A percentile compares a stretch with the other conserved stretches of the same genome.
phyloP scores from a whole-genome alignment of 441 rosid species.

The Gossypium schwendimanii region DNA sequence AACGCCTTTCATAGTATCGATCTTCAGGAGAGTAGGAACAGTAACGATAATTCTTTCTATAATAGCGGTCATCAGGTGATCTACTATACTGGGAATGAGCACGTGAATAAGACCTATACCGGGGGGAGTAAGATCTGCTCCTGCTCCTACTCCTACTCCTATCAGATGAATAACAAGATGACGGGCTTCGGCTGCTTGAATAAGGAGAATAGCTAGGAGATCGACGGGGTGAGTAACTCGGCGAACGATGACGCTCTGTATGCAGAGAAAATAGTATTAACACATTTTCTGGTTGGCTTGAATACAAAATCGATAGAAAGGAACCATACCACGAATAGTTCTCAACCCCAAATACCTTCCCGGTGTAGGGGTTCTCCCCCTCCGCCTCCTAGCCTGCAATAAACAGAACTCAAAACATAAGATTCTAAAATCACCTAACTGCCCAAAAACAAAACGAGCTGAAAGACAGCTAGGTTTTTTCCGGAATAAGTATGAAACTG shows the following conservation, averaged over 20 bases:
- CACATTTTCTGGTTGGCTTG: not conserved
- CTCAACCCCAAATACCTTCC: conserved; percentile 84
- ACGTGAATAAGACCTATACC: conserved; percentile 32
- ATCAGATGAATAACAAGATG: conserved; percentile 23
- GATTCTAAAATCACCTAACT: not conserved
- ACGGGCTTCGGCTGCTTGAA: conserved; percentile 16
- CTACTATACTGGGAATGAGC: conserved; percentile 40
- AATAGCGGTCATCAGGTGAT: conserved; percentile 40
- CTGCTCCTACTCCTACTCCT: conserved; percentile 18
- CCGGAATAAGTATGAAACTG: not conserved
- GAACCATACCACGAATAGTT: conserved; percentile 45
- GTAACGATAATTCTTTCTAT: conserved; percentile 25
- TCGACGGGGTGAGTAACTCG: conserved; percentile 47
- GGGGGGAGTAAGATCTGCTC: conserved; percentile 36
- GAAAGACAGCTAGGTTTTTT: not conserved
- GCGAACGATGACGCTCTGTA: conserved; percentile 38
- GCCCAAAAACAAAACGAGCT: not conserved
- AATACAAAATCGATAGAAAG: not conserved
- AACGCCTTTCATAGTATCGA: conserved; percentile 27
- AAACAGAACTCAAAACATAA: not conserved
- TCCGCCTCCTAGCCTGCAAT: conserved; percentile 74
- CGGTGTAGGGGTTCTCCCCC: conserved; percentile 91
- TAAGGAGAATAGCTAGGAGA: conserved; percentile 42
- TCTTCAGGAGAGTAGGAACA: conserved; percentile 47
- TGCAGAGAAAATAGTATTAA: not conserved